Conservation (phyloP, 495 filamentous ascomycete genomes). For the Aspergillus ostianus region DNA sequence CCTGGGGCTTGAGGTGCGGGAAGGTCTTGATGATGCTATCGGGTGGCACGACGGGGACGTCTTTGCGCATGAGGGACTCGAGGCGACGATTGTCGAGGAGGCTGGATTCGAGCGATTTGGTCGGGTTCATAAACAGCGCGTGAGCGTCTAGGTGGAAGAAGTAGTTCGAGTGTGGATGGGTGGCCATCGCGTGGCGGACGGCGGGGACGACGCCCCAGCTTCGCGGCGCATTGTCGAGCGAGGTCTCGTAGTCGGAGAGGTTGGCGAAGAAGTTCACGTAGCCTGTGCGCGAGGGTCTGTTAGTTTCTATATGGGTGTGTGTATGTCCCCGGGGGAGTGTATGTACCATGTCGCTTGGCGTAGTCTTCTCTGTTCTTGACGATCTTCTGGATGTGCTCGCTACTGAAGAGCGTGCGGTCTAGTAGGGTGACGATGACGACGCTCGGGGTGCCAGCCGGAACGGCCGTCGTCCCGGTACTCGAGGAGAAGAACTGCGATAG, state of each 20-base stretch:
- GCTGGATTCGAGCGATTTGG: conserved; percentile 64
- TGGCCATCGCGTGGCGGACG: conserved; percentile 84
- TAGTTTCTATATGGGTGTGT: neutral
- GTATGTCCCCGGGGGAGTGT: conserved; percentile 28
- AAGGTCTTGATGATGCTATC: conserved; percentile 98
- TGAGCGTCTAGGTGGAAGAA: conserved; percentile 84
- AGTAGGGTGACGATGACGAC: conserved; percentile 88
- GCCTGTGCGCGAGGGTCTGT: conserved; percentile 47
- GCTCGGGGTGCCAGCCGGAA: conserved; percentile 68
- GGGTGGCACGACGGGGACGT: conserved; percentile 85
- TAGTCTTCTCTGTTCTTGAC: conserved; percentile 83
- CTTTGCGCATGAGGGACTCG: conserved; percentile 78
- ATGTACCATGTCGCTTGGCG: conserved; percentile 86
- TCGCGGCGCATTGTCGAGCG: conserved; percentile 59
- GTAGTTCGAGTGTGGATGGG: conserved; percentile 67
- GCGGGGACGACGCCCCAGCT: conserved; percentile 82
- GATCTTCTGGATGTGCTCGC: conserved; percentile 66
- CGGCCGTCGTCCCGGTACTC: conserved; percentile 28
- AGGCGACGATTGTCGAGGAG: conserved; percentile 65
- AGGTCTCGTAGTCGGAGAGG: conserved; percentile 63
- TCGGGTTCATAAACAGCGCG: conserved; percentile 87
- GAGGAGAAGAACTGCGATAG: conserved; percentile 50
- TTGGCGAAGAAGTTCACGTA: conserved; percentile 84
- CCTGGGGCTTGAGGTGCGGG: conserved; percentile 67
- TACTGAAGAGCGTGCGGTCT: conserved; percentile 58